These are phyloP conservation scores for Haplographium delicatum DNA, from an alignment of 495 filamentous ascomycete species.

Conservation along the genomic window DNA sequence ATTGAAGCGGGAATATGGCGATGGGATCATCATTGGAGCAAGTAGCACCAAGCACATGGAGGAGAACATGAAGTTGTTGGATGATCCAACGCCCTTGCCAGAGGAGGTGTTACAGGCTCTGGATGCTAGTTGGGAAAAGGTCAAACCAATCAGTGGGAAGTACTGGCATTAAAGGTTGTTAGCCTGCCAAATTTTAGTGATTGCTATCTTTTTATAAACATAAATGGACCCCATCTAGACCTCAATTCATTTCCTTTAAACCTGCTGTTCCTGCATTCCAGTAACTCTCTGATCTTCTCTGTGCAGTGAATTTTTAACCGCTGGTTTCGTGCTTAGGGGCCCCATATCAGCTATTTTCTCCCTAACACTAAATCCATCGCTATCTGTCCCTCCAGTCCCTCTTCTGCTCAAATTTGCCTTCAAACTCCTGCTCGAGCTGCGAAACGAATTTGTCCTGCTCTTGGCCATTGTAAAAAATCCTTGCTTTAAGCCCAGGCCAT, in stretches of 20 bases:
- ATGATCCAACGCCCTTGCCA: neutral
- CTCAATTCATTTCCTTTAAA: neutral
- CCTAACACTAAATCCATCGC: neutral
- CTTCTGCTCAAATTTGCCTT: conserved; percentile 18
- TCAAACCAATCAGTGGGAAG: no score
- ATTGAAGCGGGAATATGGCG: neutral
- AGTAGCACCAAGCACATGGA: neutral
- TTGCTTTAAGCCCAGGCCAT: conserved; percentile 28
- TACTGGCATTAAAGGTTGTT: no score
- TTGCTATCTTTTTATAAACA: no score
- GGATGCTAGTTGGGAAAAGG: neutral
- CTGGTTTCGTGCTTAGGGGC: conserved; percentile 4
- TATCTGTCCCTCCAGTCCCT: conserved; percentile 5
- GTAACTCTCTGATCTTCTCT: neutral
- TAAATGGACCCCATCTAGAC: neutral
- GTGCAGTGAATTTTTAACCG: conserved; percentile 8
- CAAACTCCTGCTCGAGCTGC: conserved; percentile 17
- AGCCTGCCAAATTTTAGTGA: no score
- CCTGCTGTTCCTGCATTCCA: neutral
- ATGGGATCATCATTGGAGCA: neutral
- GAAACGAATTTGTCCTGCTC: conserved; percentile 21
- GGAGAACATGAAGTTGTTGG: conserved; percentile 10
- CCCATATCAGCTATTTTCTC: conserved; percentile 19
- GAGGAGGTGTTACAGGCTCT: neutral
- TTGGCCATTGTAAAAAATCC: conserved; percentile 36